phyloP scores from a whole-genome alignment of 1,284 basidiomycete species.

The Coniophora puteana region DNA sequence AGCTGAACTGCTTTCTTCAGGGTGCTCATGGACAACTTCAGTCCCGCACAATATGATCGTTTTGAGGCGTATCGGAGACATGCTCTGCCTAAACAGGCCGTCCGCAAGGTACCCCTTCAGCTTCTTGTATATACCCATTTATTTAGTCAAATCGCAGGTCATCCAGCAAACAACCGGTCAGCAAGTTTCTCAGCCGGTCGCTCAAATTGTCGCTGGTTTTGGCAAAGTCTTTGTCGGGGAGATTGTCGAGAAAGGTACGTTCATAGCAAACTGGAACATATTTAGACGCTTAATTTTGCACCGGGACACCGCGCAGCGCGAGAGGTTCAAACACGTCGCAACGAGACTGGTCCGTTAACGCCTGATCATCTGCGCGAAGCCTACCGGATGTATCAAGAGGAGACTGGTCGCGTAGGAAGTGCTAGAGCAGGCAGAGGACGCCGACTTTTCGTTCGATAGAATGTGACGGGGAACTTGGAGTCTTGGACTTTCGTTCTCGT shows the following conservation, averaged over 20 bases:
- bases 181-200: constrained; percentile 81
- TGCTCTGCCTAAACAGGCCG: constrained; percentile 78
- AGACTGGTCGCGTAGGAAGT: constrained; percentile 75
- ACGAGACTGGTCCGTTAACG: constrained; percentile 74
- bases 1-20: constrained; percentile 33
- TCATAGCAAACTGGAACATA: too few relatives aligned
- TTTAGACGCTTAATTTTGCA: too few relatives aligned
- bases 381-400: constrained; percentile 77
- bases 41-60: constrained; percentile 79
- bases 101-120: constrained; percentile 59
- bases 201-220: constrained; percentile 86
- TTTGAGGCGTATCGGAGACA: constrained; percentile 86
- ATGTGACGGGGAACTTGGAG: too few relatives aligned
- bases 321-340: constrained; percentile 66
- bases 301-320: constrained; percentile 51
- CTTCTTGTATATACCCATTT: background rate
- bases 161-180: constrained; percentile 83
- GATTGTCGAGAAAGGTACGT: constrained; percentile 80
- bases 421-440: constrained; percentile 65
- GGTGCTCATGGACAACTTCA: constrained; percentile 85
- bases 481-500: too few relatives aligned
- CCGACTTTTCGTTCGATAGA: constrained; percentile 58
- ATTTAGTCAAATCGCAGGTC: constrained; percentile 42
- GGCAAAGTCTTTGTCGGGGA: constrained; percentile 92
- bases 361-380: constrained; percentile 89